These are phyloP conservation scores for Pelargonium fulgidum DNA, from an alignment of 441 rosid species.

Conservation along the genomic window DNA sequence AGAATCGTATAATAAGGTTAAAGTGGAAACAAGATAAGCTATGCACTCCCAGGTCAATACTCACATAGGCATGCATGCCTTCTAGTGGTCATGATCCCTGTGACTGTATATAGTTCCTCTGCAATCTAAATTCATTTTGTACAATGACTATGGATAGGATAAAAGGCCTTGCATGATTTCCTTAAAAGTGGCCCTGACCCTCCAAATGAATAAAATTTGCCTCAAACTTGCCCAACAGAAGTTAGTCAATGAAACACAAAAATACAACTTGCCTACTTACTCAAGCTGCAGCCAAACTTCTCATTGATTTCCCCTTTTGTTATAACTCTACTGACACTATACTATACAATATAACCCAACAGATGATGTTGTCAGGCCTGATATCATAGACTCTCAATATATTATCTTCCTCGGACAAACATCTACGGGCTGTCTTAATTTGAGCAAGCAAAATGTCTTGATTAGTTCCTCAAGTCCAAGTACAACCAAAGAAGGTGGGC, in stretches of 20 bases:
- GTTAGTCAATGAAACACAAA: background rate
- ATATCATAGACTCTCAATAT: slow-evolving; percentile 1
- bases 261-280: background rate
- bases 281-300: background rate
- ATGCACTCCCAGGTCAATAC: background rate
- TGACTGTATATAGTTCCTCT: background rate
- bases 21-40: background rate
- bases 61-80: background rate
- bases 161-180: background rate
- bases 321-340: background rate
- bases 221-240: background rate
- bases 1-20: no score
- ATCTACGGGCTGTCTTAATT: background rate
- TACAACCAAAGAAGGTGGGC: slow-evolving; percentile 1
- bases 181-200: background rate
- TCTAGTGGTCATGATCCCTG: background rate
- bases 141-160: background rate
- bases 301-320: background rate
- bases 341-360: background rate
- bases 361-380: background rate
- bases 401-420: background rate
- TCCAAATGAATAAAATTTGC: background rate
- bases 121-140: background rate
- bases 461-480: background rate
- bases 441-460: background rate